Base-by-base conservation (phyloP, 305 asterid genomes). In the Withania somnifera region DNA sequence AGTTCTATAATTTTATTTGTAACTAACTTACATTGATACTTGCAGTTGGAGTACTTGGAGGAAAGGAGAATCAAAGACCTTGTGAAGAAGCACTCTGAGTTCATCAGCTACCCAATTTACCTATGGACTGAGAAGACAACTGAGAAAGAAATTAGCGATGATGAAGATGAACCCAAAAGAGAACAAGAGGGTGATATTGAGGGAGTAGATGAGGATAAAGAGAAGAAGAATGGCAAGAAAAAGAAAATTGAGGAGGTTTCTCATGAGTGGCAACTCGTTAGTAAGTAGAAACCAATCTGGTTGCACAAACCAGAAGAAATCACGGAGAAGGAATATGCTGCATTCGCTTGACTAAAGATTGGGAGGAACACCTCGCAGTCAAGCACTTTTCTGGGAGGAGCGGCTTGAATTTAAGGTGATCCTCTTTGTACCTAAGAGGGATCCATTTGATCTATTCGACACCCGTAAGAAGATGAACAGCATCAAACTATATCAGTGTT, bases 401-500 rank as follows among this genome's bases (percentile, higher is more conserved):
- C 88, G 85, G 73, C 87, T 85, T 1, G 87, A 86, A 63, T 86
- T 86, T 63, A 86, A 86, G 78, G 89, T 85, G 0, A 67, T 88
- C 53, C 86, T 88, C 51, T 88, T 82, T 38, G 85, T 86, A 7
- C 87, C 89, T 0, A 86, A 79, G 56, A 82, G 87, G 68, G 87
- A 84, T 7, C 89, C 87, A 0, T 87, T 87, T 82, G 98, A 93
- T 79, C 95, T 93, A 57, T 91, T 93, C 1, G 97, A 89, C 88
- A 88, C 88, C 30, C 87, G 90, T 19, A 93, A 93, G 88, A 92
- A 91, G 89, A 86, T 84, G 88, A 93, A 93, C 86, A 93, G 90
- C 88, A 92, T 92, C 83, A 93, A 93, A 79, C 91, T 93, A 92
- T 26, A 97, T 93, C 0, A 81, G 94, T 93, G 14, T 91, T 93